Base-by-base conservation (phyloP, 371 early-diverging fungal genomes). In the Zychaea mexicana region DNA sequence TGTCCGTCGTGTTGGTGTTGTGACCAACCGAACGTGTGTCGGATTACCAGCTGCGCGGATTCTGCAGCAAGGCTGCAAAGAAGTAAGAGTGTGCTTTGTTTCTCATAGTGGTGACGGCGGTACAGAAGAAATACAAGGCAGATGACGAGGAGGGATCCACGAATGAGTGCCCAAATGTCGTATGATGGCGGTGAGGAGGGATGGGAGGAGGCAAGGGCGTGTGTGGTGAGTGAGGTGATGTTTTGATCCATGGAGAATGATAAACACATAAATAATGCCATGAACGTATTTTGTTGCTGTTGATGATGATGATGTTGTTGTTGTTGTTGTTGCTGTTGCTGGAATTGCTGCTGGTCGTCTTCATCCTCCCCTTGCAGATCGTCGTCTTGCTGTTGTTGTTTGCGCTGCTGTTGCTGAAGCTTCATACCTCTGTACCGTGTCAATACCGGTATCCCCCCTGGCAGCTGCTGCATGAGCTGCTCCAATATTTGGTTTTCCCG, bases 361-460 rank as follows among this genome's bases (percentile, higher is more conserved):
- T 42, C 42, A 12, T 42, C 15, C n/a, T n/a, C n/a, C n/a, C n/a
- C n/a, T n/a, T n/a, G n/a, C n/a, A n/a, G n/a, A n/a, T n/a, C n/a
- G 7, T 42, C 15, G 13, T 42, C 42, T 42, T 42, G 42, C n/a
- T 42, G 42, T 42, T 3, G 7, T 42, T 42, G 42, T 42, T 42
- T 42, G 4, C n/a, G 42, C 24, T 49, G 49, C 46, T 46, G 6
- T 46, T 46, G n/a, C 7, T 49, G 24, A 24, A 12, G 49, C 22
- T 49, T 49, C 49, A 49, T 49, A 24, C 9, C 12, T 49, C 9
- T 19, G 22, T 49, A 49, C 7, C 67, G 64, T 7, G 24, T 52
- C 0, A 81, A 66, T 0, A 77, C 46, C 8, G 84, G 79, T 30
- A 66, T 65, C 5, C 86, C 89, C 30, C 88, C 86, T 3, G 87